A percentile compares a stretch with the other conserved stretches of the same genome.
Conservation (phyloP, 305 asterid genomes). For the Fraxinus greggii region DNA sequence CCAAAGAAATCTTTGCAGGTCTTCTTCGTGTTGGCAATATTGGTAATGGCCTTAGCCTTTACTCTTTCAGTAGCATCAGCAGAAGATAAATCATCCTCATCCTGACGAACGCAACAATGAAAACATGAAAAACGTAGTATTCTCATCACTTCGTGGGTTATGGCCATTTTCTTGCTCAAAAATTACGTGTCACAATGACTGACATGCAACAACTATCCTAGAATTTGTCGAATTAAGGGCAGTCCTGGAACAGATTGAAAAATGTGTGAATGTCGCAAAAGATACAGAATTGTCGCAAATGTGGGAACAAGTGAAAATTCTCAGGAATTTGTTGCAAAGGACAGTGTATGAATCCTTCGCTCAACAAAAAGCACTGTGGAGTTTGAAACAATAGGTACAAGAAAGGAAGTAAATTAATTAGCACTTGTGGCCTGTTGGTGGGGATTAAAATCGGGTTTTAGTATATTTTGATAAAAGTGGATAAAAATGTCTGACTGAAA, state of each 20-base stretch:
- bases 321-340: conserved; percentile 60
- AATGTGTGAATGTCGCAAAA: conserved; percentile 37
- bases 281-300: conserved; percentile 52
- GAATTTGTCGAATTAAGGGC: conserved; percentile 42
- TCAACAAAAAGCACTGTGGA: conserved; percentile 46
- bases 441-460: too few relatives aligned
- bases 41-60: conserved; percentile 24
- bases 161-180: conserved; percentile 34
- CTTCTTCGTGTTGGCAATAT: conserved; percentile 29
- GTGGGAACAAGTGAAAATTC: conserved; percentile 52
- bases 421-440: neutral
- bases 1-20: conserved; percentile 38
- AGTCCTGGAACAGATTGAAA: conserved; percentile 61
- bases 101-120: conserved; percentile 8
- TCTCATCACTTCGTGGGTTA: conserved; percentile 28
- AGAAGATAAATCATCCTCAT: neutral
- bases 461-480: too few relatives aligned
- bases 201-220: conserved; percentile 51
- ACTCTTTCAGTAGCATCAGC: conserved; percentile 24
- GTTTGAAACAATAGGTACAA: conserved; percentile 43
- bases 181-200: conserved; percentile 16
- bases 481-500: neutral
- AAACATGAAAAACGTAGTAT: conserved; percentile 10
- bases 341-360: conserved; percentile 42
- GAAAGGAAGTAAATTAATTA: conserved; percentile 22